A percentile compares a stretch with the other conserved stretches of the same genome.
Conservation (phyloP, 2,329 filamentous ascomycete species). For the Penicillium decumbens region DNA sequence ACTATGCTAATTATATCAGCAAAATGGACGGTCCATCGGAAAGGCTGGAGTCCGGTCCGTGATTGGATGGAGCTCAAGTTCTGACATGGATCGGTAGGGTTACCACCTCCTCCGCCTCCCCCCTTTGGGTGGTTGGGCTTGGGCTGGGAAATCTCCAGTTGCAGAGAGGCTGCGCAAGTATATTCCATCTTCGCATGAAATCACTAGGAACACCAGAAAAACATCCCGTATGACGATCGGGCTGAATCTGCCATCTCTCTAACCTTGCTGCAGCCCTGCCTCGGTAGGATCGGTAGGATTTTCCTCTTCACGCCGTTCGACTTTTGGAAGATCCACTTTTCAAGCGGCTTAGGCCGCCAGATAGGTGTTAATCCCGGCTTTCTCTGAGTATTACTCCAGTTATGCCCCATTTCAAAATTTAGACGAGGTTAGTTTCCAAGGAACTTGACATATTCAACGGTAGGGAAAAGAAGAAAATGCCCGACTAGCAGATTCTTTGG, state of each 20-base stretch:
- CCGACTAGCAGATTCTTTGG: conserved; percentile 2
- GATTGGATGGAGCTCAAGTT: conserved; percentile 7
- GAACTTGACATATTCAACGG: background rate
- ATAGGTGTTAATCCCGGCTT: conserved; percentile 17
- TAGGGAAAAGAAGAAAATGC: background rate
- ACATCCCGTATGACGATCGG: background rate
- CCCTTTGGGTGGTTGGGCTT: background rate
- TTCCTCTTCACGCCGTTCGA: conserved; percentile 5
- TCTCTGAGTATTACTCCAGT: background rate
- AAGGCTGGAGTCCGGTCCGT: background rate
- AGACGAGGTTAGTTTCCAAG: background rate
- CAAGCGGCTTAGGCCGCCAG: conserved; percentile 19
- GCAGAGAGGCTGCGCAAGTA: background rate
- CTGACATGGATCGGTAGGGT: conserved; percentile 1
- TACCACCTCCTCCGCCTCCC: background rate
- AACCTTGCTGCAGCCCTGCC: background rate
- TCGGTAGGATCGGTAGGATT: background rate
- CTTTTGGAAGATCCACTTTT: conserved; percentile 11
- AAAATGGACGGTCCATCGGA: background rate
- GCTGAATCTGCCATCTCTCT: conserved; percentile 2
- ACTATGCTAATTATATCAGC: conserved; percentile 13
- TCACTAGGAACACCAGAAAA: background rate
- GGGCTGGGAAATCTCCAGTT: background rate
- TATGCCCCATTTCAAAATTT: conserved; percentile 1
- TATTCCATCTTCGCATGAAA: conserved; percentile 3